Evolutionary conservation across 2,329 filamentous ascomycete genomes (phyloP).

Genomic region (Verticillium alfalfae): DNA sequence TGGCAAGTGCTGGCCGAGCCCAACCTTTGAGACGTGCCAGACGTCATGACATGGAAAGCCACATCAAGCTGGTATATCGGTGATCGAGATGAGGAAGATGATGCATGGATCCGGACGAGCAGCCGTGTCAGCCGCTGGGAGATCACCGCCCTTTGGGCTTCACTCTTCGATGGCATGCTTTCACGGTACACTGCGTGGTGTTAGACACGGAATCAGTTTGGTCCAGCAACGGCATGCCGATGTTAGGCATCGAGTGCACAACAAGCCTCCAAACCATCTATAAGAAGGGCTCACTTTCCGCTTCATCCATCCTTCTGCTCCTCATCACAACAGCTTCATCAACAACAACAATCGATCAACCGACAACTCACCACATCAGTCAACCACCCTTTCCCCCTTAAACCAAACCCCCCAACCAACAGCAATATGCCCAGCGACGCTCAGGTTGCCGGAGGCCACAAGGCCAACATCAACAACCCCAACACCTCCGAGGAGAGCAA

Average conservation of each 20-base stretch:
- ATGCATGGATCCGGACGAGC: neutral
- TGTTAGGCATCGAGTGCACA: neutral
- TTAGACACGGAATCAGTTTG: neutral
- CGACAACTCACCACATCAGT: neutral
- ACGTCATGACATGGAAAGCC: slow-evolving; percentile 9
- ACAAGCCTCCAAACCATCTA: neutral
- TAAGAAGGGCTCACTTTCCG: slow-evolving; percentile 6
- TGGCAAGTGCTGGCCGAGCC: neutral
- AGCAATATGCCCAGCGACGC: slow-evolving; percentile 40
- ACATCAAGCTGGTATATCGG: neutral
- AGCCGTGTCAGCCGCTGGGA: neutral
- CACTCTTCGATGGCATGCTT: neutral
- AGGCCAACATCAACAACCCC: slow-evolving; percentile 52
- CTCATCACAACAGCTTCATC: slow-evolving; percentile 3
- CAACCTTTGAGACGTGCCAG: neutral
- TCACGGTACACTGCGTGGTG: neutral
- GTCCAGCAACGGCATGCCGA: neutral
- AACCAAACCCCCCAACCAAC: slow-evolving; percentile 2
- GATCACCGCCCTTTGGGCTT: neutral
- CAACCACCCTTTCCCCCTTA: neutral
- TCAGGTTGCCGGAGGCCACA: slow-evolving; percentile 52
- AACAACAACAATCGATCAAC: neutral
- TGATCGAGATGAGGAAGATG: slow-evolving; percentile 3
- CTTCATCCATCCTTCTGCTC: neutral
- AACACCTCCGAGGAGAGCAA: slow-evolving; percentile 50